Evolutionary conservation across 2,329 filamentous ascomycete genomes (phyloP).

Genomic region (Podosphaera xanthii): DNA sequence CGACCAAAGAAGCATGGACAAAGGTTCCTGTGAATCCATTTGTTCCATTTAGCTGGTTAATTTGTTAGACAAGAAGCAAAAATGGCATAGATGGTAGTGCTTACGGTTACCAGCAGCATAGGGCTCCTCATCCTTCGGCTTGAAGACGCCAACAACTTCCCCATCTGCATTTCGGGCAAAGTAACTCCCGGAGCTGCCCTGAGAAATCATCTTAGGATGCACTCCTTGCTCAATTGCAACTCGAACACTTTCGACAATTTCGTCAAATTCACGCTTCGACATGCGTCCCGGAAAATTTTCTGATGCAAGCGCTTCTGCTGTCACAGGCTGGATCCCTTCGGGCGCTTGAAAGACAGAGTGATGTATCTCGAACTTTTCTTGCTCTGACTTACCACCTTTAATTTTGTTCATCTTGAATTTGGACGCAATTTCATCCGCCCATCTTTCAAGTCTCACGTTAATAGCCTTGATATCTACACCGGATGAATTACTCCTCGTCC

Average conservation of each 20-base stretch:
- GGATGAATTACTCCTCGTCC: slow-evolving; percentile 47
- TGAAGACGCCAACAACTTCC: slow-evolving; percentile 93
- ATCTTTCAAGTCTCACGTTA: slow-evolving; percentile 80
- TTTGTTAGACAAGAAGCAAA: not conserved
- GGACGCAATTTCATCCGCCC: slow-evolving; percentile 93
- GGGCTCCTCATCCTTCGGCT: slow-evolving; percentile 96
- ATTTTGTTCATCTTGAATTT: slow-evolving; percentile 78
- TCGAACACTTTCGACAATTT: slow-evolving; percentile 73
- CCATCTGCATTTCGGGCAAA: slow-evolving; percentile 82
- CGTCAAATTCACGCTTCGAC: slow-evolving; percentile 64
- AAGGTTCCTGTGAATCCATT: slow-evolving; percentile 95
- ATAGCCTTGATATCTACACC: slow-evolving; percentile 96
- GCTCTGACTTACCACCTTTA: slow-evolving; percentile 51
- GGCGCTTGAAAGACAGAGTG: slow-evolving; percentile 92
- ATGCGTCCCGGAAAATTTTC: slow-evolving; percentile 39
- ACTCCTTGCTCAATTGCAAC: slow-evolving; percentile 72
- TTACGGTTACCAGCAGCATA: slow-evolving; percentile 72
- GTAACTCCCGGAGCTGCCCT: slow-evolving; percentile 94
- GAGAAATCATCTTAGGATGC: slow-evolving; percentile 87
- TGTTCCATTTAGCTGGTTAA: slow-evolving; percentile 64
- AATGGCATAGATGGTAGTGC: not conserved
- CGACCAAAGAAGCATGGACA: slow-evolving; percentile 95
- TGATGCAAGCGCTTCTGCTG: slow-evolving; percentile 47
- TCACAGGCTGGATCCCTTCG: slow-evolving; percentile 62
- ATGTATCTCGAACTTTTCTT: slow-evolving; percentile 82